Percentiles rank a stretch among this genome's conserved stretches.
These are phyloP conservation scores for Teunomyces gatunensis DNA, from an alignment of 805 yeast species.

Conservation along the genomic window DNA sequence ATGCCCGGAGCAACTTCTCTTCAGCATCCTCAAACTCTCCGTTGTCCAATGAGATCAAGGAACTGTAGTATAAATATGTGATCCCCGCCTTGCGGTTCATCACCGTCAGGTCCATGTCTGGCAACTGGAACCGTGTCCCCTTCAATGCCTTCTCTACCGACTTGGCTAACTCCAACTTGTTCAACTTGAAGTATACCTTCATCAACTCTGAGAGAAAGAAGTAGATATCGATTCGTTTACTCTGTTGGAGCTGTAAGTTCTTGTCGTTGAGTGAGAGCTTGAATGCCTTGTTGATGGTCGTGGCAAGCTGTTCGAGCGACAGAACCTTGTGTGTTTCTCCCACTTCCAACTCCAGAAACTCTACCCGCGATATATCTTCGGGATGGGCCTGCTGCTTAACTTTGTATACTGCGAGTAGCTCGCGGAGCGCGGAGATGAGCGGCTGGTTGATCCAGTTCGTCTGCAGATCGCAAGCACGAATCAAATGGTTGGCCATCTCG, in stretches of 20 bases:
- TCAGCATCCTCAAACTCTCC: constrained; percentile 55
- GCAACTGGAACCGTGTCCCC: constrained; percentile 52
- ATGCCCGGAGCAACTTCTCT: constrained; percentile 51
- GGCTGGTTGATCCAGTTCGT: constrained; percentile 52
- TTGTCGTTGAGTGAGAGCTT: constrained; percentile 78
- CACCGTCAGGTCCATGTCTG: constrained; percentile 40
- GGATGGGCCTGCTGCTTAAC: constrained; percentile 31
- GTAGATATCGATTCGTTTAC: constrained; percentile 65
- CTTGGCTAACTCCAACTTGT: constrained; percentile 69
- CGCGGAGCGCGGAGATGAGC: constrained; percentile 39
- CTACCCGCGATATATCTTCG: constrained; percentile 14
- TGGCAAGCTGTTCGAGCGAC: constrained; percentile 52
- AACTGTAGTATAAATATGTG: constrained; percentile 66
- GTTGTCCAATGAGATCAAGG: constrained; percentile 63
- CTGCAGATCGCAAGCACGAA: constrained; percentile 53
- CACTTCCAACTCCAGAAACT: constrained; percentile 18
- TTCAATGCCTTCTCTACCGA: constrained; percentile 69
- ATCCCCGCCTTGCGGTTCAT: constrained; percentile 50
- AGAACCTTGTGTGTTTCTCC: constrained; percentile 14
- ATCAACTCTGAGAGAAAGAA: constrained; percentile 69
- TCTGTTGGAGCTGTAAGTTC: constrained; percentile 44
- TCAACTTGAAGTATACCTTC: constrained; percentile 63
- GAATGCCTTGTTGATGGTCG: constrained; percentile 69
- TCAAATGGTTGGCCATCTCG: constrained; percentile 44
- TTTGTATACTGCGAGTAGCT: constrained; percentile 39